Base-by-base conservation (phyloP, 1,284 basidiomycete genomes). In the Austroboletus niveus region DNA sequence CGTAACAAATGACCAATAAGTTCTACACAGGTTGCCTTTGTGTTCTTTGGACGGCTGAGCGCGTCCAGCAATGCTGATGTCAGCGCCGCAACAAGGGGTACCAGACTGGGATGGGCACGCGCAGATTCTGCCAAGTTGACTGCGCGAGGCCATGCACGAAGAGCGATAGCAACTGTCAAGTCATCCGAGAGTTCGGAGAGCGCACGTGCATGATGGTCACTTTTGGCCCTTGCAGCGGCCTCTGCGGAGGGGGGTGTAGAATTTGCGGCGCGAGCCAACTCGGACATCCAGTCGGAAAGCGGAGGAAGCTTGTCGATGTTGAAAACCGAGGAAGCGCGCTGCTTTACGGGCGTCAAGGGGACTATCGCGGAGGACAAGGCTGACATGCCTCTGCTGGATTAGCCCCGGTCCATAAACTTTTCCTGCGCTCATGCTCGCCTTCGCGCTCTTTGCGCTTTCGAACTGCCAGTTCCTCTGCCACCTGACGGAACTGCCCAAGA, bases 171-270 rank as follows among this genome's bases (percentile, higher is more conserved):
- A 14, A 99, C 94, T 0, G 92, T 91, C 9, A 98, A 72, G 44
- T 96, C 87, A 66, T 99, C 97, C 4, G 88, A 84, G 73, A 93
- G 94, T 56, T 97, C 93, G 49, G 88, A 86, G 20, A 93, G 83
- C 85, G 90, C 98, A 15, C 87, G 80, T 5, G 84, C 73, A 68
- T 96, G 92, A 49, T 83, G 80, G 60, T 92, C 89, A 0, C 79
- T 75, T 64, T 88, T 89, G 54, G 85, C 84, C 62, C 85, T 86
- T 11, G 79, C 58, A 75, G 75, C 48, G 1, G 53, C 54, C 11
- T 68, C 64, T 29, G 42, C 38, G 7, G 48, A 34, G 24, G 17
- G 45, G n/a, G 65, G 53, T 2, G 62, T 41, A 7, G 64, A 59
- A 1, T 69, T 68, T 20, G 66, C 68, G 14, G 64, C 64, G 11